Conservation (phyloP, 2,329 filamentous ascomycete species). For the Botrytis fragariae region DNA sequence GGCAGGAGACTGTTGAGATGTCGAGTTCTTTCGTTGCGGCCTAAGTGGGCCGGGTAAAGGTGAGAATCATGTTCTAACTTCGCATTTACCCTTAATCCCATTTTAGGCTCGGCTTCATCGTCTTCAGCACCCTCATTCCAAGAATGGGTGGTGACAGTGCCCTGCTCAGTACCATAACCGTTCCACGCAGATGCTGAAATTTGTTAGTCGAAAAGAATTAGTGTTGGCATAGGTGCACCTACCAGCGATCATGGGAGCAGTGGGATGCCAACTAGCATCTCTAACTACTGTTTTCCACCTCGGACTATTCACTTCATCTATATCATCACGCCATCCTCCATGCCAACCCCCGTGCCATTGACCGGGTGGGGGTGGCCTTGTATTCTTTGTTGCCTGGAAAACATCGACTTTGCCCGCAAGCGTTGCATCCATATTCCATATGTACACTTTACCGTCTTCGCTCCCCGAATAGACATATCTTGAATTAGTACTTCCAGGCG, state of each 20-base stretch:
- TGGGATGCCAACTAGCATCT: conserved; percentile 71
- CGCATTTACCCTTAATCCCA: conserved; percentile 45
- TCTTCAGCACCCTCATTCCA: conserved; percentile 62
- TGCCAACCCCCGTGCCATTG: conserved; percentile 22
- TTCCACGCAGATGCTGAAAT: conserved; percentile 64
- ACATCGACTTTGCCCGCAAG: conserved; percentile 77
- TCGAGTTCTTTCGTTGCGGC: background rate
- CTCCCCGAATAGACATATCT: conserved; percentile 93
- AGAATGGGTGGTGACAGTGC: conserved; percentile 64
- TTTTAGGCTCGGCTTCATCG: conserved; percentile 55
- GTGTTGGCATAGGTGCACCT: conserved; percentile 5
- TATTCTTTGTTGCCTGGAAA: conserved; percentile 62
- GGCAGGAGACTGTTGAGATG: too few species aligned
- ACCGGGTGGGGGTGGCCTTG: conserved; percentile 47
- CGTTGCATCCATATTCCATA: conserved; percentile 93
- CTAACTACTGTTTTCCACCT: conserved; percentile 66
- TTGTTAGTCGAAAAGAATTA: conserved; percentile 20
- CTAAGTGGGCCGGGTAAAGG: conserved; percentile 19
- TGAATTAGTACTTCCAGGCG: conserved; percentile 78
- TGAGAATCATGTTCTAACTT: conserved; percentile 39
- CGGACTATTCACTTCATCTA: conserved; percentile 27
- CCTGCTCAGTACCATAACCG: conserved; percentile 61
- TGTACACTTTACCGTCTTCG: conserved; percentile 82
- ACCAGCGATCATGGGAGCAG: conserved; percentile 59
- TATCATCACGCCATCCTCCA: conserved; percentile 29